Conservation (phyloP, 176 grass and related monocot species). For the Triticum aestivum region DNA sequence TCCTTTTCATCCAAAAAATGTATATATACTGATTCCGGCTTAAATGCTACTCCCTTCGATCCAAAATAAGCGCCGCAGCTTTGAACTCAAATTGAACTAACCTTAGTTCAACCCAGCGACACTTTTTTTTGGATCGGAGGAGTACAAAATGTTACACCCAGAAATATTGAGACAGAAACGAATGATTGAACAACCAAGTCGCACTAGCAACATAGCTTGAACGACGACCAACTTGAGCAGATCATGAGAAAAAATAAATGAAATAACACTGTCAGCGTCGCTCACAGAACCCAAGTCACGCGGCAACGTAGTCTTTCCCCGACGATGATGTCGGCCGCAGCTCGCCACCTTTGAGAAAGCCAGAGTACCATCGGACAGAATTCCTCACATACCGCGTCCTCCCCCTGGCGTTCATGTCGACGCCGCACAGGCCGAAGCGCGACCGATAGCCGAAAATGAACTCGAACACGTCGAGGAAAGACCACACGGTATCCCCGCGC, state of each 20-base stretch:
- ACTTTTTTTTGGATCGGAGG: no score
- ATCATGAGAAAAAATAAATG: background rate
- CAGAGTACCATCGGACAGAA: conserved; percentile 65
- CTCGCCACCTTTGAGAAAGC: conserved; percentile 45
- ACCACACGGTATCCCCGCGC: conserved; percentile 78
- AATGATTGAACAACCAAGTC: no score
- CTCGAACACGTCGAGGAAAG: conserved; percentile 76
- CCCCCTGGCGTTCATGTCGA: conserved; percentile 44
- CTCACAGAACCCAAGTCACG: background rate
- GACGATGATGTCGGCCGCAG: conserved; percentile 23
- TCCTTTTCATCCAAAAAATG: no score
- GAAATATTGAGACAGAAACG: no score
- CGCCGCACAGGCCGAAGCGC: conserved; percentile 53
- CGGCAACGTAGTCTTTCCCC: background rate
- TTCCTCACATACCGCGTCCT: conserved; percentile 54
- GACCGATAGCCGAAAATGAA: conserved; percentile 35
- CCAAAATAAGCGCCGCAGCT: no score
- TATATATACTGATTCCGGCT: no score
- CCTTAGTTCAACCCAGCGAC: no score
- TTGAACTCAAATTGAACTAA: no score
- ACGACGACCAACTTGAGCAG: background rate
- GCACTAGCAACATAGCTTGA: no score
- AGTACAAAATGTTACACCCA: no score
- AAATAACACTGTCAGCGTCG: background rate
- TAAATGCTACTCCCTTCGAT: no score